Base-by-base conservation (phyloP, 1,284 basidiomycete genomes). In the Nidula niveotomentosa region DNA sequence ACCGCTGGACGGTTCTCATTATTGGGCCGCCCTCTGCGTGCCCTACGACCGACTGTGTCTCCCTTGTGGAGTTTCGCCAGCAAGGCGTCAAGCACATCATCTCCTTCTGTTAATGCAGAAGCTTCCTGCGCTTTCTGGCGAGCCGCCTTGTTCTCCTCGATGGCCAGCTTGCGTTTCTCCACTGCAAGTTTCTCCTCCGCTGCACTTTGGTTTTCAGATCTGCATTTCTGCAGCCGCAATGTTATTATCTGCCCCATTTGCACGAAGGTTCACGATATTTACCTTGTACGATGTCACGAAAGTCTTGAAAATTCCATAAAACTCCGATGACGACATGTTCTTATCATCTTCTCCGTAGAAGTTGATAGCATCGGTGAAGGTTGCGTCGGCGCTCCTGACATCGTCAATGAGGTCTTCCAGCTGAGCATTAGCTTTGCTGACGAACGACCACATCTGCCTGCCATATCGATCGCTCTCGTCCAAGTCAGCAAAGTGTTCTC, bases 341-440 rank as follows among this genome's bases (percentile, higher is more conserved):
- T 92, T 93, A 63, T 91, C 88, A 47, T 95, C 94, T 71, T 98
- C 95, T 17, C 94, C 94, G 65, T 93, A 98, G 67, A 93, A 96
- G 52, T 80, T 87, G 57, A 95, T 80, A 13, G 93, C 93, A 55
- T 96, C 92, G 15, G 80, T 80, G 65, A 94, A 93, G 1, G 83
- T 86, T 1, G 86, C 80, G 43, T 94, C 91, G 0, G 94, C 94
- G 51, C 88, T 80, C 53, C 91, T 89, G 55, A 96, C 88, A 61
- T 93, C 86, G 65, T 97, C 94, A 23, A 85, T 80, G 35, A 98
- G 77, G 62, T 94, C 90, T 56, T 91, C 90, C 51, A 97, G 70
- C 59, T 88, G 85, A 8, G 79, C 77, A 33, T 80, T 83, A 13
- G 94, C 92, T 59, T 83, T 87, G 45, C 86, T 85, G 41, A 90